These are phyloP conservation scores for Suhomyces canberraensis DNA, from an alignment of 805 yeast species.

Conservation along the genomic window DNA sequence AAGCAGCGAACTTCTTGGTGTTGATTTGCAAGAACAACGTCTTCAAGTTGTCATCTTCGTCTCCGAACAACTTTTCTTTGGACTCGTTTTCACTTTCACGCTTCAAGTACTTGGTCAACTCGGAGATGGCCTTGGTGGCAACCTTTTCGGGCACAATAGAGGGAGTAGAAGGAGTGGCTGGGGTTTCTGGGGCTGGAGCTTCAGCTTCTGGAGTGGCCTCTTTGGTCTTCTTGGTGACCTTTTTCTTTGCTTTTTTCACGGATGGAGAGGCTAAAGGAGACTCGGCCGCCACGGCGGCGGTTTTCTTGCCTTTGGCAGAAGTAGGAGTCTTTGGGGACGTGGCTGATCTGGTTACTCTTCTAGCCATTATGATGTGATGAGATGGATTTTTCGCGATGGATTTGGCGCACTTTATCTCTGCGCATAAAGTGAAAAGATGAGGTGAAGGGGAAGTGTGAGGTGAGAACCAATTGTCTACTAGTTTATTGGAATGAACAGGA, in stretches of 20 bases:
- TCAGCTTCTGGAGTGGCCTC: constrained; percentile 1
- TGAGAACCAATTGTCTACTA: too few species aligned
- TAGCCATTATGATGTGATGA: constrained; percentile 23
- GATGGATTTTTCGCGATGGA: too few species aligned
- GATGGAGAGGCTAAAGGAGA: constrained; percentile 23
- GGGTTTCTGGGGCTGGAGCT: too few species aligned
- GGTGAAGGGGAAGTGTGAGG: too few species aligned
- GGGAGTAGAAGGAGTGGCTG: too few species aligned
- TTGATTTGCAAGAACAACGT: constrained; percentile 59
- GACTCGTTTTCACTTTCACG: constrained; percentile 25
- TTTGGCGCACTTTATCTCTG: too few species aligned
- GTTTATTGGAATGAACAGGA: too few species aligned
- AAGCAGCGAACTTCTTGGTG: constrained; percentile 60
- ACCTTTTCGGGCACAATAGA: constrained; percentile 9
- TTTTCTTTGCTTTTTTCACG: constrained; percentile 8
- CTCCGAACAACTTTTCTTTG: constrained; percentile 50
- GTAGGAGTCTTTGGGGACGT: constrained; percentile 24
- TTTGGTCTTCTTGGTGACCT: constrained; percentile 4
- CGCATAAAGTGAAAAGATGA: too few species aligned
- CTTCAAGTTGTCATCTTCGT: constrained; percentile 47
- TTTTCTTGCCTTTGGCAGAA: constrained; percentile 19
- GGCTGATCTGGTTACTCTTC: constrained; percentile 28
- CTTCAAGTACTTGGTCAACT: constrained; percentile 58
- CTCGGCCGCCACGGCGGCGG: constrained; percentile 15
- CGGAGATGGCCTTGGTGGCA: constrained; percentile 52